A percentile compares a stretch with the other conserved stretches of the same genome.
phyloP scores from a whole-genome alignment of 2,329 filamentous ascomycete species.

The Xylaria multiplex region DNA sequence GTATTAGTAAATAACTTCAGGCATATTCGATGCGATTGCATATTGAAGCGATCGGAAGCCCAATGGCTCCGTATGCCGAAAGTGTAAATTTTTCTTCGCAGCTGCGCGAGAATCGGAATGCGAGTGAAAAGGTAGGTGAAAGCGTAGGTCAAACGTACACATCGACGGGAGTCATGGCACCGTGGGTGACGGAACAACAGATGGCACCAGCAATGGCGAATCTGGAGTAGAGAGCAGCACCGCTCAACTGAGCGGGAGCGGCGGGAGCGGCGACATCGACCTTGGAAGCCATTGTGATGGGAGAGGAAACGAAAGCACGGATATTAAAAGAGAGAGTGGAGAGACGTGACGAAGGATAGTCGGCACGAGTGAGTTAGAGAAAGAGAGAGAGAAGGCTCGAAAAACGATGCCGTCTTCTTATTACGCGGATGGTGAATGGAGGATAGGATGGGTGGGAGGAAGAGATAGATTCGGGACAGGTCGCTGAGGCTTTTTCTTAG shows the following conservation, averaged over 20 bases:
- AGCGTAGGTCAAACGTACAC: conserved; percentile 75
- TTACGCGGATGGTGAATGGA: conserved; percentile 14
- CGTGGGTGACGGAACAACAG: conserved; percentile 98
- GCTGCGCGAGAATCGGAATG: neutral
- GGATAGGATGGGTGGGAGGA: conserved; percentile 20
- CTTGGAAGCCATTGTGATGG: conserved; percentile 44
- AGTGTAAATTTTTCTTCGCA: neutral
- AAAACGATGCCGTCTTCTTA: conserved; percentile 29
- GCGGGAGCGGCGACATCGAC: conserved; percentile 38
- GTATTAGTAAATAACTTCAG: conserved; percentile 18
- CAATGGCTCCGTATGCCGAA: conserved; percentile 14
- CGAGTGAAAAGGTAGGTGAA: no score
- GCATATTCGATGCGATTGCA: conserved; percentile 11
- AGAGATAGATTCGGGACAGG: conserved; percentile 14
- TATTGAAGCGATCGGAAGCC: neutral
- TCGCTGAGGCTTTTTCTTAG: conserved; percentile 37
- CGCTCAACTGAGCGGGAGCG: conserved; percentile 44
- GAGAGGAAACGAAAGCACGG: conserved; percentile 19
- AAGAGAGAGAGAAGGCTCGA: conserved; percentile 21
- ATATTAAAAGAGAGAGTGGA: conserved; percentile 42
- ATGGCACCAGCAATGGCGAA: conserved; percentile 97
- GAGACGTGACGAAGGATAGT: conserved; percentile 34
- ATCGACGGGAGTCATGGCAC: conserved; percentile 96
- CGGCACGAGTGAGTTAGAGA: conserved; percentile 5
- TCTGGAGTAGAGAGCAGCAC: conserved; percentile 79